Conservation (phyloP, 1,284 basidiomycete genomes). For the Ustilago lituana region DNA sequence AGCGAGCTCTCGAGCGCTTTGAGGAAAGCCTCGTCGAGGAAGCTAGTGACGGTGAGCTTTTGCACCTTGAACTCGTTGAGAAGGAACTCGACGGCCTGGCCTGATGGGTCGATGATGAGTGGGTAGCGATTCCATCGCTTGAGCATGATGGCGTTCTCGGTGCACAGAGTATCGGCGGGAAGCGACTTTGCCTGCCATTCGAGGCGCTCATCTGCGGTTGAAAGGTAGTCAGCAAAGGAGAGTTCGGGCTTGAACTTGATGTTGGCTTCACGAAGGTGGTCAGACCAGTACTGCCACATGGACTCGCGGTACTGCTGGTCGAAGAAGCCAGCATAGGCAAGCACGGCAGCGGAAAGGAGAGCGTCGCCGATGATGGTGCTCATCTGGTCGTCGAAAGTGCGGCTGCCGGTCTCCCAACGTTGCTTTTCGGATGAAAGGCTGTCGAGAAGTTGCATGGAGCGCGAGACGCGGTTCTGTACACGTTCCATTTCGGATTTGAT, state of each 20-base stretch:
- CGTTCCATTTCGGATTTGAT: conserved; percentile 99
- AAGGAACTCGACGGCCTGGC: conserved; percentile 94
- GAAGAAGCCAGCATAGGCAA: conserved; percentile 98
- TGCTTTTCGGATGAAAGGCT: conserved; percentile 93
- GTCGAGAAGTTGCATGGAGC: conserved; percentile 92
- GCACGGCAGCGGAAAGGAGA: conserved; percentile 91
- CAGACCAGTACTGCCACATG: conserved; percentile 96
- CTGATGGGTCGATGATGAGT: conserved; percentile 96
- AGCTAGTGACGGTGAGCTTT: conserved; percentile 97
- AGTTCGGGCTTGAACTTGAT: conserved; percentile 93
- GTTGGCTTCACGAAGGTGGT: conserved; percentile 85
- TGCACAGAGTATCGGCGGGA: conserved; percentile 92
- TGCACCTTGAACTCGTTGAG: conserved; percentile 93
- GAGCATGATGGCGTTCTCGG: conserved; percentile 96
- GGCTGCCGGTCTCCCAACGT: conserved; percentile 94
- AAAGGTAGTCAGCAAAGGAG: conserved; percentile 92
- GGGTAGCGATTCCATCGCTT: conserved; percentile 98
- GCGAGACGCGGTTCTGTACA: conserved; percentile 94
- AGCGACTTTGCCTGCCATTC: conserved; percentile 94
- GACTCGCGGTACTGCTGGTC: conserved; percentile 97
- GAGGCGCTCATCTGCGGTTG: conserved; percentile 94
- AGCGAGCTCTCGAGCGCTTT: conserved; percentile 98
- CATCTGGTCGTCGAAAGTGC: conserved; percentile 97
- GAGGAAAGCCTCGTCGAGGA: conserved; percentile 97
- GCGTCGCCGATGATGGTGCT: conserved; percentile 98